These are phyloP conservation scores for Penicillium sp. DNA, from an alignment of 2,329 filamentous ascomycete species.

Conservation along the genomic window DNA sequence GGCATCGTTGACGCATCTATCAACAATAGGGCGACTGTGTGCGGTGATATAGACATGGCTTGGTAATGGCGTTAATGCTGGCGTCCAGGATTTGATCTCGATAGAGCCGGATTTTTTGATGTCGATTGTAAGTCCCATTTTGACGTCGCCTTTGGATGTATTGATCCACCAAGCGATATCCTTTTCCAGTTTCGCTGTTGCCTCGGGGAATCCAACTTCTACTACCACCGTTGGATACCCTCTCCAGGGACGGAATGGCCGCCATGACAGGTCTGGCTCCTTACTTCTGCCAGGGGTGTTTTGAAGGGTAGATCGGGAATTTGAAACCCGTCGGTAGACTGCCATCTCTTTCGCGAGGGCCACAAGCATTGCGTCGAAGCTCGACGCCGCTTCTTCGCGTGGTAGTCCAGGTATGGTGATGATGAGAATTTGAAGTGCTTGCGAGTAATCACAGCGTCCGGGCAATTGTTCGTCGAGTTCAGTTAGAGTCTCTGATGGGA, in stretches of 20 bases:
- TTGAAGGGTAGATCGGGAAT: not conserved
- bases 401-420: constrained; percentile 3
- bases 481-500: not conserved
- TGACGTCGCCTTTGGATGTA: constrained; percentile 3
- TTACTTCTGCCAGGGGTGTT: constrained; percentile 5
- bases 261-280: constrained; percentile 5
- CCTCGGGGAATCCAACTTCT: constrained; percentile 5
- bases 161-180: constrained; percentile 9
- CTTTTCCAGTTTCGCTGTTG: constrained; percentile 5
- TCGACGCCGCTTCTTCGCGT: not conserved
- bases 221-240: constrained; percentile 5
- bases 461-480: not conserved
- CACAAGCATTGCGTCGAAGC: not conserved
- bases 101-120: constrained; percentile 7
- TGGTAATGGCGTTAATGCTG: not conserved
- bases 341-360: not conserved
- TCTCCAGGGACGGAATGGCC: not conserved
- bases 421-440: constrained; percentile 4
- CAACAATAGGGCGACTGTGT: not conserved
- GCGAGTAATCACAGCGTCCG: constrained; percentile 7
- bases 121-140: constrained; percentile 4
- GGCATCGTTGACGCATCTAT: not conserved
- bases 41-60: not conserved
- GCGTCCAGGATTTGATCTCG: constrained; percentile 8
- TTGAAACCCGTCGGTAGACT: not conserved